phyloP scores from a whole-genome alignment of 2,329 filamentous ascomycete species.

The Fusarium poae region DNA sequence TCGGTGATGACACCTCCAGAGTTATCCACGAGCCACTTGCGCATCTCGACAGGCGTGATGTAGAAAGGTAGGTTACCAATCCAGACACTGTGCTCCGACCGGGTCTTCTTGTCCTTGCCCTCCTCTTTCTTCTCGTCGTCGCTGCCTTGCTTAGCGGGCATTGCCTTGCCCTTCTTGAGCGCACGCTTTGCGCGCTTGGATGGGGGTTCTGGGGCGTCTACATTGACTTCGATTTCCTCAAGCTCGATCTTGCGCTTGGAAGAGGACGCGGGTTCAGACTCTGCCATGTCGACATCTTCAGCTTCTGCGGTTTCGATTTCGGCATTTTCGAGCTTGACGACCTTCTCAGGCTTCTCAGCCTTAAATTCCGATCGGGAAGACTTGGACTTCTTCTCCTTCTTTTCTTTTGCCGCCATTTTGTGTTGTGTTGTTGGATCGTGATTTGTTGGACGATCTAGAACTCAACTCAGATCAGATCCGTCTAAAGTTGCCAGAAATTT shows the following conservation, averaged over 20 bases:
- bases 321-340: slow-evolving; percentile 25
- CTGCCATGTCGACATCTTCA: slow-evolving; percentile 31
- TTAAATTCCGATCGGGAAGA: slow-evolving; percentile 34
- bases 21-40: slow-evolving; percentile 81
- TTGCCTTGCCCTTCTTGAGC: slow-evolving; percentile 83
- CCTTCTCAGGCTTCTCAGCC: slow-evolving; percentile 27
- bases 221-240: slow-evolving; percentile 88
- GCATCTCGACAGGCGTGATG: slow-evolving; percentile 78
- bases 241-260: slow-evolving; percentile 77
- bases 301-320: slow-evolving; percentile 30
- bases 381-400: slow-evolving; percentile 44
- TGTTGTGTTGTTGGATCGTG: slow-evolving; percentile 16
- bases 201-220: slow-evolving; percentile 89
- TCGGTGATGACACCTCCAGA: slow-evolving; percentile 74
- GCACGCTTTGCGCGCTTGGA: slow-evolving; percentile 94
- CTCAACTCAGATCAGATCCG: slow-evolving; percentile 3
- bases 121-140: slow-evolving; percentile 54
- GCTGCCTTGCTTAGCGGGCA: slow-evolving; percentile 59
- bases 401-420: slow-evolving; percentile 49
- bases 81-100: slow-evolving; percentile 90
- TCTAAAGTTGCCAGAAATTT: slow-evolving; percentile 33
- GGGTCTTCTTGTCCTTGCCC: slow-evolving; percentile 61
- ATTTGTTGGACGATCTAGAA: slow-evolving; percentile 7
- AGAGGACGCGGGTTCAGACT: slow-evolving; percentile 38
- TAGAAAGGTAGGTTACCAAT: slow-evolving; percentile 95